Conservation (phyloP, 2,329 filamentous ascomycete genomes). For the Stagonosporopsis vannaccii region DNA sequence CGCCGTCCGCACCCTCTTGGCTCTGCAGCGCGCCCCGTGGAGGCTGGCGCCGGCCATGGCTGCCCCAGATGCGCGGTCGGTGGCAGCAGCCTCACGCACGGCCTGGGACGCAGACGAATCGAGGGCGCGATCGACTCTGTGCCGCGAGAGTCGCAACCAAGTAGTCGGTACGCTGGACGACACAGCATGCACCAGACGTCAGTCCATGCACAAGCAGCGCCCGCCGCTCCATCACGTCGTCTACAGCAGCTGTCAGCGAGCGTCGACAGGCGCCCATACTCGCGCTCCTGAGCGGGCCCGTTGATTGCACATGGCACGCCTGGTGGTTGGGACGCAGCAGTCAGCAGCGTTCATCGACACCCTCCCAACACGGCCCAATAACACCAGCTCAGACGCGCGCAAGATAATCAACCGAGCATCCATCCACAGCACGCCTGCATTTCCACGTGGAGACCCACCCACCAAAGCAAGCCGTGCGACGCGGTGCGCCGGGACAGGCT, state of each 20-base stretch:
- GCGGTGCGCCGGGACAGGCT: constrained; percentile 33
- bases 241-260: constrained; percentile 38
- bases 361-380: constrained; percentile 10
- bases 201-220: constrained; percentile 26
- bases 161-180: constrained; percentile 37
- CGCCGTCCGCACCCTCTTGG: constrained; percentile 23
- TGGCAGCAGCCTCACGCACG: constrained; percentile 31
- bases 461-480: constrained; percentile 29
- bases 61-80: constrained; percentile 34
- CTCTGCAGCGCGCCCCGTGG: constrained; percentile 24
- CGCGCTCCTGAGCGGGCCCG: constrained; percentile 8
- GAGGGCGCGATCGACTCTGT: constrained; percentile 35
- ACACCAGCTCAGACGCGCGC: constrained; percentile 31
- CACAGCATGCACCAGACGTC: constrained; percentile 22
- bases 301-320: constrained; percentile 10
- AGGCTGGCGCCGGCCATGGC: constrained; percentile 31
- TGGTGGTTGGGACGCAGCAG: constrained; percentile 15
- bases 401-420: constrained; percentile 23
- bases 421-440: constrained; percentile 21
- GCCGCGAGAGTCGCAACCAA: constrained; percentile 35
- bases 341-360: constrained; percentile 17
- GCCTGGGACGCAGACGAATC: constrained; percentile 30
- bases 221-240: constrained; percentile 8
- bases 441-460: constrained; percentile 47
- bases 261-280: constrained; percentile 36